Evolutionary conservation across 805 yeast genomes (phyloP), one percentile per base, ranked within the genome.

Genomic region (Saccharomycopsis sp.): DNA sequence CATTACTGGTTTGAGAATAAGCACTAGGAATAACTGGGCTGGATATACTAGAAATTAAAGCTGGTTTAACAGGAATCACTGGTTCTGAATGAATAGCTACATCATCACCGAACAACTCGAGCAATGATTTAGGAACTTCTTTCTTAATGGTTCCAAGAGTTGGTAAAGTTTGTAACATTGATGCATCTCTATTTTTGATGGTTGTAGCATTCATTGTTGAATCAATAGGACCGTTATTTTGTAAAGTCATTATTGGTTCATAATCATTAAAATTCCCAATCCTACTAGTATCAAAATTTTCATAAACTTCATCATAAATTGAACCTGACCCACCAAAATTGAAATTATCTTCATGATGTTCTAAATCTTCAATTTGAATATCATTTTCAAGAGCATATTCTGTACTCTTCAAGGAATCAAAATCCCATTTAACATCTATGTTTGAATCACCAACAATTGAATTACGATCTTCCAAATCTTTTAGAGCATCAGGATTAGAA

Each of bases 361-460:
- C 8, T 20, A 35, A 12, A 25, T 36, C 39, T 14, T 36, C 36
- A 23, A 44, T 49, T 45, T 73, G 68, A 33, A 79, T 75, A 40
- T 78, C 83, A 55, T 79, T 79, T 37, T 79, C 87, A 36, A 80
- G 58, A 26, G 82, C 76, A 54, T 81, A 82, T 47, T 82, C 89
- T 26, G 75, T 69, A 31, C 81, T 72, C 52, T 81, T 78, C 40
- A 84, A 60, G 1, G 92, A 81, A 57, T 86, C 95, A 53, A 86
- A 86, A 60, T 86, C 95, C 96, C 95, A 86, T 55, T 80, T 79
- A 18, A 81, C 75, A 43, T 68, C 75, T 56, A 27, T 15, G 12
- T n/a, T 25, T 9, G 31, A 39, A 4, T 38, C 42, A n/a, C 34
- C 29, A 13, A 40, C 20, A 2, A 41, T 30, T 21, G 27, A 33